These are phyloP conservation scores for Fusarium stilboides DNA, from an alignment of 2,329 filamentous ascomycete species.

Conservation along the genomic window DNA sequence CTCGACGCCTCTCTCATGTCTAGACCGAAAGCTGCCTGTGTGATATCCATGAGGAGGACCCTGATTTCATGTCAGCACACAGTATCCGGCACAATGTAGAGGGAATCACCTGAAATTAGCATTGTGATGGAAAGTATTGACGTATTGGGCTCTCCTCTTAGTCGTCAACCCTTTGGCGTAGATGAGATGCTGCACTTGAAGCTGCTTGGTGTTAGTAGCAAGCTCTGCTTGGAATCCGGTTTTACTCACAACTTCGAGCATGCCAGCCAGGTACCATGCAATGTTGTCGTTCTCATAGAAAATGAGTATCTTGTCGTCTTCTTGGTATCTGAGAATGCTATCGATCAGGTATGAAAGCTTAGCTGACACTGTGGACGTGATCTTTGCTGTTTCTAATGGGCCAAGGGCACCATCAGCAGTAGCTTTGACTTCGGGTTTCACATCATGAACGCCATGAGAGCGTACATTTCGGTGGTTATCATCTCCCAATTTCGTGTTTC, in stretches of 20 bases:
- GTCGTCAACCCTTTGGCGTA: conserved; percentile 76
- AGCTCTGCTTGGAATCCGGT: neutral
- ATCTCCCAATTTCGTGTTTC: conserved; percentile 62
- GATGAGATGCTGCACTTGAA: conserved; percentile 74
- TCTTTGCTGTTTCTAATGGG: conserved; percentile 70
- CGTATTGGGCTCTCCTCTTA: conserved; percentile 78
- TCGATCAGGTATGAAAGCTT: conserved; percentile 91
- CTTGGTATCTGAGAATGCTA: conserved; percentile 76
- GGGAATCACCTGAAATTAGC: conserved; percentile 68
- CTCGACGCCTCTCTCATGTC: conserved; percentile 87
- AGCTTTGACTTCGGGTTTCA: conserved; percentile 42
- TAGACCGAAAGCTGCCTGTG: conserved; percentile 88
- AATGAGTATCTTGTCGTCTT: conserved; percentile 86
- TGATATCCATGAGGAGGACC: conserved; percentile 92
- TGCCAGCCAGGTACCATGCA: conserved; percentile 87
- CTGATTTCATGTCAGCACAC: conserved; percentile 54
- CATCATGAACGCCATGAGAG: conserved; percentile 49
- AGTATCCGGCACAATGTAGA: neutral
- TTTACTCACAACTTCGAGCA: conserved; percentile 77
- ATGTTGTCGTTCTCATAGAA: conserved; percentile 94
- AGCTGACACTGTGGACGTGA: conserved; percentile 86
- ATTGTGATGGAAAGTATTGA: conserved; percentile 82
- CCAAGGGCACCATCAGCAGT: conserved; percentile 51
- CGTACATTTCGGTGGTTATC: conserved; percentile 55
- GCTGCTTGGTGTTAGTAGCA: conserved; percentile 52